Evolutionary conservation across 192 early-diverging fungal species (phyloP), one percentile per base, ranked within the genome.

Genomic region (Podila clonocystis): DNA sequence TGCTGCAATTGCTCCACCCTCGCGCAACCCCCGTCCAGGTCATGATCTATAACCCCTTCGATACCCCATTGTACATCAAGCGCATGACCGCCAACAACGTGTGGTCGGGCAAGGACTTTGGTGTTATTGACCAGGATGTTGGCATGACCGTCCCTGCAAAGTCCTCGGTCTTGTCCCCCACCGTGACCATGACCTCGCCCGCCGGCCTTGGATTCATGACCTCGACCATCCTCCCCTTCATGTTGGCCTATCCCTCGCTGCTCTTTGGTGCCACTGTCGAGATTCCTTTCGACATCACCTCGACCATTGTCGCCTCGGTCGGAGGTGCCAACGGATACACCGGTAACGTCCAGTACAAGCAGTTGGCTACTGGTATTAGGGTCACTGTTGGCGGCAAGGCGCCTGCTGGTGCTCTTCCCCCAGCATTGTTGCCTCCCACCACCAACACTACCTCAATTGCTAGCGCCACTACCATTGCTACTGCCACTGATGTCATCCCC

Each of bases 31-130:
- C 70, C 58, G 84, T 84, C 50, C 72, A 83, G 30, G 87, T 90
- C 34, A 73, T 77, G 28, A 82, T 90, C 52, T 82, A 84, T 38
- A 86, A 90, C 72, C 89, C 89, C 31, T 90, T 90, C 74, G 82
- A 82, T 52, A 76, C 87, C 33, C 73, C 77, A 28, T 58, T 90
- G 12, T 71, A 69, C 38, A 86, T 90, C 69, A 71, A 85, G 48
- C 83, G 69, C 60, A 84, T 90, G 59, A 26, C 65, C 17, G 82
- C 85, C 20, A 52, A 63, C 36, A 78, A 65, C 36, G 61, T 58
- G 19, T 88, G 82, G 74, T 19, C 79, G 0, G 85, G 82, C 58
- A 82, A 74, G 66, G 70, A 74, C 38, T 73, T 89, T 24, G 87
- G 89, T 64, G 63, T 69, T 30, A 82, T 88, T 36, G 62, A 85